Evolutionary conservation across 352 stramenopile species (phyloP), one percentile per base, ranked within the genome.

Genomic region (Thalassiosira exigua): DNA sequence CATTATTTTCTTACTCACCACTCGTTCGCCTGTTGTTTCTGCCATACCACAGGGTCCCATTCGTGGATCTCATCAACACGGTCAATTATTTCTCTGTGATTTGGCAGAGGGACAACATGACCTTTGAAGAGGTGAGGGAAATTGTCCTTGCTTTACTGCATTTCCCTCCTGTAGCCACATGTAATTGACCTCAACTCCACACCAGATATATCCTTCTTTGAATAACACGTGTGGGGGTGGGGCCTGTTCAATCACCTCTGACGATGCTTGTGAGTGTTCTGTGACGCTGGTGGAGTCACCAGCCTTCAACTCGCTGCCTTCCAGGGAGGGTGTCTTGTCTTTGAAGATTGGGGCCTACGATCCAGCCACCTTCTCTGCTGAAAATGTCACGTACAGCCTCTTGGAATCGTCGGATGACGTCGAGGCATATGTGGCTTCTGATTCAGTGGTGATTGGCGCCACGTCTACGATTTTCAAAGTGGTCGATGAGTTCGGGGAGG

Each of bases 201-300:
- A n/a, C n/a, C 53, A 71, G 14, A 59, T 80, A 33, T 88, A 78
- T 57, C 81, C 81, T 50, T 64, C 12, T n/a, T 36, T 78, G 21
- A 50, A 87, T 22, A 88, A 88, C 41, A 73, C 30, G 1, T 88
- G 81, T 44, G 81, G 78, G 22, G 65, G 71, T 46, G 75, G 71
- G 19, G 72, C 57, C 12, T 90, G 79, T 51, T 46, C 54, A 32
- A 65, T 74, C 33, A 78, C 74, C 12, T n/a, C 9, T 44, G 82
- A 87, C 64, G 60, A 82, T 41, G 51, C 61, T 50, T 90, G 83
- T 53, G 50, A 80, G 4, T 90, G 83, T 41, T 64, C 75, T 44
- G 69, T 86, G 21, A 67, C 57, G 22, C 22, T 86, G 17, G 57
- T 27, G 12, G 80, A 86, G 42, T 70, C 29, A 61, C 39, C 61